Evolutionary conservation across 352 stramenopile species (phyloP).

Genomic region (Globisporangium spiculum): DNA sequence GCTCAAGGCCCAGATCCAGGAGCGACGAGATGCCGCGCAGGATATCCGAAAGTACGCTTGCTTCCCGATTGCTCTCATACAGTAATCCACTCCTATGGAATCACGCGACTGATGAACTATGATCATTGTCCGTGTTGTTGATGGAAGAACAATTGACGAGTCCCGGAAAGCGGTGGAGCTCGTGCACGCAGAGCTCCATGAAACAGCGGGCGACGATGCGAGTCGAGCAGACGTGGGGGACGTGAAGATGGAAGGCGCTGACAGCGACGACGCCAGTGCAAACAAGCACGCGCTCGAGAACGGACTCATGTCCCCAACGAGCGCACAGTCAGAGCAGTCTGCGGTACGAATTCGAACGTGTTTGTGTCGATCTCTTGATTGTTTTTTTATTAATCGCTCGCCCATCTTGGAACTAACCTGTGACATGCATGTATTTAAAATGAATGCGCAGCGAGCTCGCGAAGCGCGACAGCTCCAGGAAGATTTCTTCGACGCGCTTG

Average conservation of each 20-base stretch:
- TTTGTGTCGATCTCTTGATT: neutral
- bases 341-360: constrained; percentile 18
- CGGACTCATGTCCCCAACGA: constrained; percentile 9
- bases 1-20: constrained; percentile 75
- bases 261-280: constrained; percentile 16
- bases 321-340: constrained; percentile 37
- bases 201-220: constrained; percentile 38
- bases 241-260: constrained; percentile 23
- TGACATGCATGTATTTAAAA: neutral
- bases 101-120: neutral
- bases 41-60: constrained; percentile 60
- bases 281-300: constrained; percentile 14
- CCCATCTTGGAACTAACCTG: neutral
- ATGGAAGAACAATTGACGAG: constrained; percentile 56
- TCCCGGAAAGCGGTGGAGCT: constrained; percentile 57
- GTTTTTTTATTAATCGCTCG: too few relatives aligned
- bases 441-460: constrained; percentile 24
- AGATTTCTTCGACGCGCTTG: constrained; percentile 60
- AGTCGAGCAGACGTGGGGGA: constrained; percentile 24
- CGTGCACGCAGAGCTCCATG: constrained; percentile 58
- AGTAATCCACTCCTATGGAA: neutral
- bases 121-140: neutral
- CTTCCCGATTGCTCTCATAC: neutral
- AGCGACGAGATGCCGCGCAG: constrained; percentile 61
- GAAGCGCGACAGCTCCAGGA: constrained; percentile 59